phyloP scores from a whole-genome alignment of 176 grass and related monocot genomes.

The Leersia perrieri region DNA sequence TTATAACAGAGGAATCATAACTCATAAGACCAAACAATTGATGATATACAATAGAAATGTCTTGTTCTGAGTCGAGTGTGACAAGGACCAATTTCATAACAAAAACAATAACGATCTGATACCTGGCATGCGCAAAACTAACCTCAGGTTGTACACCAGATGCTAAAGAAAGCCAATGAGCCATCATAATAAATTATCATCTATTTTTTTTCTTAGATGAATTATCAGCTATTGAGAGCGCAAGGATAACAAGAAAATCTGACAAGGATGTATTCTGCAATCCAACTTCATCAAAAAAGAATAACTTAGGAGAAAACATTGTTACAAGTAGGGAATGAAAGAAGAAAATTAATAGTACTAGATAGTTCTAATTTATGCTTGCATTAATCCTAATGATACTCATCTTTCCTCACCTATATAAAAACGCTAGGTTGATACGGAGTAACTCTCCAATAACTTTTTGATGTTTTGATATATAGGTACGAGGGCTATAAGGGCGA shows the following conservation, averaged over 20 bases:
- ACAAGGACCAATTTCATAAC: neutral
- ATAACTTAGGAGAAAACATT: neutral
- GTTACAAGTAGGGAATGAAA: constrained; percentile 31
- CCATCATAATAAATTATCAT: neutral
- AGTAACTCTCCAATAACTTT: constrained; percentile 45
- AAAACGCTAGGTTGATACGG: constrained; percentile 21
- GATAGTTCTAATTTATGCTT: constrained; percentile 41
- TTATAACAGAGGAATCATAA: too few species aligned
- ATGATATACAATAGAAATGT: neutral
- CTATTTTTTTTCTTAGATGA: too few species aligned
- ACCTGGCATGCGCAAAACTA: neutral
- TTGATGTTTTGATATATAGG: constrained; percentile 59
- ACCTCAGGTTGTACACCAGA: neutral
- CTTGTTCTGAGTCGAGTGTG: too few species aligned
- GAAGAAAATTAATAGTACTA: constrained; percentile 13
- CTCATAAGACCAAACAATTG: neutral
- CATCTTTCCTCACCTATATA: neutral
- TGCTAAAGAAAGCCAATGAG: neutral
- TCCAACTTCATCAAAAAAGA: constrained; percentile 17
- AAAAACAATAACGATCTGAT: neutral
- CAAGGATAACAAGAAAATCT: neutral
- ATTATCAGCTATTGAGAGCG: neutral
- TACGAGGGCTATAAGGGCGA: constrained; percentile 69
- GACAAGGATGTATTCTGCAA: constrained; percentile 4
- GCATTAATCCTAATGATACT: constrained; percentile 15